Evolutionary conservation across 345 rosid genomes (phyloP).

Genomic region (Populus euphratica): DNA sequence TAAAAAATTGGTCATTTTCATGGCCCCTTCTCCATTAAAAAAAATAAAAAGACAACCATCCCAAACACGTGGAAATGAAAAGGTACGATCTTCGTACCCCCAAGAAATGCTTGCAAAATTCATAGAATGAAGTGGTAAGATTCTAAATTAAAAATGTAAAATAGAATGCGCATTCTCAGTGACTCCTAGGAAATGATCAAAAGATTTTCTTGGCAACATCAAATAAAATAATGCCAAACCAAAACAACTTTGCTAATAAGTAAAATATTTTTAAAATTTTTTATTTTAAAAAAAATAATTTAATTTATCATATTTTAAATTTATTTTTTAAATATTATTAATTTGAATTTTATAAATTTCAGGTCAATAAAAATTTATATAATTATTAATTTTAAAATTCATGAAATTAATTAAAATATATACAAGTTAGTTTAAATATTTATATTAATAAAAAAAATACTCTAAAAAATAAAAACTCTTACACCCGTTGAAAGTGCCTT

Average conservation of each 20-base stretch:
- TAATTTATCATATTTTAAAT: too few relatives aligned
- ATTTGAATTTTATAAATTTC: too few relatives aligned
- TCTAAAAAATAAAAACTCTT: too few relatives aligned
- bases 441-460: too few relatives aligned
- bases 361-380: too few relatives aligned
- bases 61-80: conserved; percentile 7
- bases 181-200: background rate
- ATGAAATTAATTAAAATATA: too few relatives aligned
- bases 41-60: background rate
- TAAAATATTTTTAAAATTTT: too few relatives aligned
- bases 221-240: background rate
- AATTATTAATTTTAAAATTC: too few relatives aligned
- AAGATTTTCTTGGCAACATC: background rate
- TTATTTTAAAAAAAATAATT: too few relatives aligned
- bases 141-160: background rate
- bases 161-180: conserved; percentile 3
- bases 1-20: background rate
- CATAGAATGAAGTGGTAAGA: background rate
- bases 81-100: conserved; percentile 16
- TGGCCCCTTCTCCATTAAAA: background rate
- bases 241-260: background rate
- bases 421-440: too few relatives aligned
- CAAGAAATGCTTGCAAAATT: background rate
- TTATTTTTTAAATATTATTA: too few relatives aligned
- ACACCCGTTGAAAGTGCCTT: background rate